Conservation (phyloP, 805 yeast genomes). For the Saccharomycopsis selenospora region DNA sequence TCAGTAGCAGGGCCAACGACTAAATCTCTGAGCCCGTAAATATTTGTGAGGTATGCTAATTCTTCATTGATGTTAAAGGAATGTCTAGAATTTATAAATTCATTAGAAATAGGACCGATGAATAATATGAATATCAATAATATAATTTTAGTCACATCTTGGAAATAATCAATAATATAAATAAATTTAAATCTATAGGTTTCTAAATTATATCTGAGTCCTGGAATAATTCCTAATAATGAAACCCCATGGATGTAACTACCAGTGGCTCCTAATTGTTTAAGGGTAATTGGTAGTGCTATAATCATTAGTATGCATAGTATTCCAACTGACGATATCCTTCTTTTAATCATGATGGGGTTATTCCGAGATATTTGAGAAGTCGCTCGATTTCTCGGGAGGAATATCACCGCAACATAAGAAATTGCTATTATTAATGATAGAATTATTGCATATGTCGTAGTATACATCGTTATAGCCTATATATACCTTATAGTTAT, state of each 20-base stretch:
- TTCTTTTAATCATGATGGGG: conserved; percentile 33
- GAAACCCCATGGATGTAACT: conserved; percentile 16
- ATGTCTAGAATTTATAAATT: conserved; percentile 21
- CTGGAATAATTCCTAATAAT: conserved; percentile 34
- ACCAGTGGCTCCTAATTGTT: conserved; percentile 3
- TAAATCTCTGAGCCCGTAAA: conserved; percentile 47
- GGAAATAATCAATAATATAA: conserved; percentile 15
- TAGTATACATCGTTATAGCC: no score
- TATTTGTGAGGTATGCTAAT: conserved; percentile 22
- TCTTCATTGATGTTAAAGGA: conserved; percentile 5
- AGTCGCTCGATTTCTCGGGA: conserved; percentile 20
- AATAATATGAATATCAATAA: conserved; percentile 36
- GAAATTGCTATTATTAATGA: conserved; percentile 34
- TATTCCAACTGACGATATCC: conserved; percentile 33
- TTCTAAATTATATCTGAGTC: conserved; percentile 23
- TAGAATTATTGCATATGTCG: conserved; percentile 16
- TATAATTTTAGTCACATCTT: conserved; percentile 23
- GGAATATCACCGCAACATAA: conserved; percentile 40
- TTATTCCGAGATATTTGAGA: conserved; percentile 34
- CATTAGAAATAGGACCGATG: conserved; percentile 41
- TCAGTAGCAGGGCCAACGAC: conserved; percentile 73
- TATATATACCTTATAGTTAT: no score
- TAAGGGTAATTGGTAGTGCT: conserved; percentile 3
- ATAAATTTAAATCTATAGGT: conserved; percentile 1
- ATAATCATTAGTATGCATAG: conserved; percentile 17